Evolutionary conservation across 306 rosid genomes (phyloP), one percentile per base, ranked within the genome.

Genomic region (Glycine latifolia): DNA sequence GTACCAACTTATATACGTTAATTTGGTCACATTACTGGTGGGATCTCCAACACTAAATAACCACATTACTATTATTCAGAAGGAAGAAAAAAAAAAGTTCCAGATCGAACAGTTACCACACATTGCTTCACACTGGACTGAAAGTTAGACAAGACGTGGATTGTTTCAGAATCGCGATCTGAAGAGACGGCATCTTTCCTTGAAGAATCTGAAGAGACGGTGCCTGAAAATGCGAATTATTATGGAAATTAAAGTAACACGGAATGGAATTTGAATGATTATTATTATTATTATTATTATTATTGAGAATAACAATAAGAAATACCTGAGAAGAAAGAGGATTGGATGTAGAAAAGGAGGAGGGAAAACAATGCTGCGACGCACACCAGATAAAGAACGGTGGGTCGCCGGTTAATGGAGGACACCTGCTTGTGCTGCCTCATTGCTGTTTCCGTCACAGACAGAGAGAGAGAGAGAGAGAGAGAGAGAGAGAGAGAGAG

Each of bases 51-150:
- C 7, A 39, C 0, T 39, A 39, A 33, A 44, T 11, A 69, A 48
- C 54, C 9, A 43, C 6, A 43, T 46, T 5, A 70, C n/a, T 6
- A 11, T 26, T 6, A 54, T 13, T 53, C 17, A 53, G 2, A 7
- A 14, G 8, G 7, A 4, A 55, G 31, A 8, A 35, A 39, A 39
- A 39, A 39, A 2, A 62, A 62, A 5, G 46, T 15, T 79, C 43
- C 61, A 75, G 82, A 87, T 85, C 80, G 13, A 68, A 50, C 4
- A 31, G 89, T 68, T 71, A 95, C 99, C 92, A 93, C 98, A 87
- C 99, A 95, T 83, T 93, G 99, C 86, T 90, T 89, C 65, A 95
- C 87, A 44, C 67, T 81, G 77, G 98, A 89, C 82, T 90, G 98
- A 63, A 95, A 95, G 8, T 86, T 86, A 8, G 89, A 86, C 68